Base-by-base conservation (phyloP, 805 yeast species). In the Wickerhamiella dianesei region DNA sequence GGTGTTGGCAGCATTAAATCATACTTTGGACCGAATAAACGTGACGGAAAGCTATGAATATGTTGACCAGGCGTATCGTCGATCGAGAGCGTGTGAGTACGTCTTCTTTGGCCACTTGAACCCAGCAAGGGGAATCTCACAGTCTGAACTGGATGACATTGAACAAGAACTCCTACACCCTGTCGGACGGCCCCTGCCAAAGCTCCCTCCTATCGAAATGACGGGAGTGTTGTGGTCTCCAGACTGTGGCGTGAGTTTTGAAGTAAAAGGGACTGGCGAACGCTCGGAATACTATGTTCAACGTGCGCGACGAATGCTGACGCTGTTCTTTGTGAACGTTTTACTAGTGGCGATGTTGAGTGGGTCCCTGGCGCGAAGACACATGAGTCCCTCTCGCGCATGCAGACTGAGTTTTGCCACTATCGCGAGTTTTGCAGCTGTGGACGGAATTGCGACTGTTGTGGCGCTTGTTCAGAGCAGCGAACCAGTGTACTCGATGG, bases 311-410 rank as follows among this genome's bases (percentile, higher is more conserved):
- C 59, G 59, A 8, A 61, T 69, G 50, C 46, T 74, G 3, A 46
- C 79, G 17, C 50, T 66, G 6, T 76, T 76, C 0, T 63, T 75
- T 14, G 32, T 25, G 32, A 25, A 25, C 32, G 32, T 25, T 25
- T 12, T 25, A 6, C 9, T 12, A 6, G 32, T 25, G 32, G 32
- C 32, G 6, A 25, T 25, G 32, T 12, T 25, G 9, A 25, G 32
- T 25, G 49, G 70, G 2, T 50, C 77, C 4, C 60, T 80, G 41
- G 60, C 74, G 1, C 75, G 79, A 48, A 64, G 68, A 29, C 73
- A 83, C 2, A 76, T 73, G 53, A 83, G 95, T 0, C 95, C 95
- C 1, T 84, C 95, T 0, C 77, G 82, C 3, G 72, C 83, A 25
- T 77, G 88, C 3, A 73, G 80, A 45, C 72, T 88, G 5, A 80